Evolutionary conservation across 2,329 filamentous ascomycete species (phyloP).

Genomic region (Leptographium procerum): DNA sequence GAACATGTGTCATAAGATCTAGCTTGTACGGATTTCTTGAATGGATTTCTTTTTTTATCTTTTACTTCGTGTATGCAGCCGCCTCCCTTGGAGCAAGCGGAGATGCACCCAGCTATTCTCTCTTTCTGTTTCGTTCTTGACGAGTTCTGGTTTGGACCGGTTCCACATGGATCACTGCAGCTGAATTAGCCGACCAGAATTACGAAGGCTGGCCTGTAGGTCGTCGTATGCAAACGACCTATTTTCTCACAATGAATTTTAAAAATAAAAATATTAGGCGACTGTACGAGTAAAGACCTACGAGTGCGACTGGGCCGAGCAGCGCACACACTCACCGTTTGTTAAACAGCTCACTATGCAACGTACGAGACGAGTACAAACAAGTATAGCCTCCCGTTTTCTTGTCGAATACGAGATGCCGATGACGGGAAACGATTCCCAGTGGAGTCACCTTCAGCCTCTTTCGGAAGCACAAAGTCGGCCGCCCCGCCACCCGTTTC

Average conservation of each 20-base stretch:
- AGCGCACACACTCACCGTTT: neutral
- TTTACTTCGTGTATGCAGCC: neutral
- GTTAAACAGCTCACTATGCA: neutral
- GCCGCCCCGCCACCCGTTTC: neutral
- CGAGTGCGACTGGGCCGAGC: neutral
- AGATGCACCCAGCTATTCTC: neutral
- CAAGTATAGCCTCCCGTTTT: neutral
- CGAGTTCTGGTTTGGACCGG: neutral
- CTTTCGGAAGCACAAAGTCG: neutral
- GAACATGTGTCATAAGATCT: neutral
- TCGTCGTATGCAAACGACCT: no score
- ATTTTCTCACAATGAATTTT: neutral
- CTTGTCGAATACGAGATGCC: neutral
- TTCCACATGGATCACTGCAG: neutral
- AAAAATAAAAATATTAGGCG: no score
- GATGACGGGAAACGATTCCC: neutral
- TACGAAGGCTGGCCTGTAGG: neutral
- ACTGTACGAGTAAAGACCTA: no score
- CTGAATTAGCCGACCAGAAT: neutral
- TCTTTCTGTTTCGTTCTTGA: neutral
- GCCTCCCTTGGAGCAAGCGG: neutral
- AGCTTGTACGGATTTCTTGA: neutral
- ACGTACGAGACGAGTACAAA: no score
- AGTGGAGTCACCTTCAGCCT: neutral
- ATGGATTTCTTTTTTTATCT: no score